These are phyloP conservation scores for Paramecium octaurelia DNA, from an alignment of 73 alveolate genomes.

Conservation along the genomic window DNA sequence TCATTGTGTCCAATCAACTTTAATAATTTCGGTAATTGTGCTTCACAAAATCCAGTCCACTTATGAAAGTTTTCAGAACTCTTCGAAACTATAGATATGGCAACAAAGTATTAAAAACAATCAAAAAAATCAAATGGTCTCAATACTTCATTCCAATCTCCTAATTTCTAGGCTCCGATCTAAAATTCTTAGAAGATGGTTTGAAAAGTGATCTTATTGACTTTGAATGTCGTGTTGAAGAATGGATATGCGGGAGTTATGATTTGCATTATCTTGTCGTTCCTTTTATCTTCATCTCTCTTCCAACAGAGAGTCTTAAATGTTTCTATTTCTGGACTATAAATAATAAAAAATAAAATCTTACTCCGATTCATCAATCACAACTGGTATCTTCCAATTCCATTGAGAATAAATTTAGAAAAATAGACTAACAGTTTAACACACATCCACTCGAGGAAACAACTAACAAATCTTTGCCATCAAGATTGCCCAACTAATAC, in stretches of 20 bases:
- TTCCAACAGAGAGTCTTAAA: slow-evolving; percentile 36
- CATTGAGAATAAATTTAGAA: slow-evolving; percentile 81
- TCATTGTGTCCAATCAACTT: not conserved
- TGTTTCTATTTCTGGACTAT: not conserved
- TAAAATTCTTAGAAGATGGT: not conserved
- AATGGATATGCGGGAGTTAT: slow-evolving; percentile 98
- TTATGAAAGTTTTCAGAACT: not conserved
- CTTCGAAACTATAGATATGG: slow-evolving; percentile 9
- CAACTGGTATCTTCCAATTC: slow-evolving; percentile 92
- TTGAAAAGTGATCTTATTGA: slow-evolving; percentile 50
- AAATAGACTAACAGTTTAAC: slow-evolving; percentile 81
- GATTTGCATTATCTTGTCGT: slow-evolving; percentile 78
- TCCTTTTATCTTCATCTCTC: slow-evolving; percentile 42
- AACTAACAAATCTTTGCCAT: slow-evolving; percentile 88
- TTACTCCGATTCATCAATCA: slow-evolving; percentile 68
- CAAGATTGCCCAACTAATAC: slow-evolving; percentile 96
- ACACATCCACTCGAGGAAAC: slow-evolving; percentile 84
- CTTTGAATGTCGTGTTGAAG: slow-evolving; percentile 87
- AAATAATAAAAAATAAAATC: slow-evolving; percentile 10
- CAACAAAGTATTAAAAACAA: not conserved
- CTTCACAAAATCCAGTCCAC: slow-evolving; percentile 53
- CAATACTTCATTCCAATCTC: not conserved
- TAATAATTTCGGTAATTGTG: slow-evolving; percentile 22
- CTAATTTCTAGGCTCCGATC: not conserved
- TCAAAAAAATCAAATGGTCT: slow-evolving; percentile 21